Conservation (phyloP, 805 yeast species). For the Ogataea thermomethanolica region DNA sequence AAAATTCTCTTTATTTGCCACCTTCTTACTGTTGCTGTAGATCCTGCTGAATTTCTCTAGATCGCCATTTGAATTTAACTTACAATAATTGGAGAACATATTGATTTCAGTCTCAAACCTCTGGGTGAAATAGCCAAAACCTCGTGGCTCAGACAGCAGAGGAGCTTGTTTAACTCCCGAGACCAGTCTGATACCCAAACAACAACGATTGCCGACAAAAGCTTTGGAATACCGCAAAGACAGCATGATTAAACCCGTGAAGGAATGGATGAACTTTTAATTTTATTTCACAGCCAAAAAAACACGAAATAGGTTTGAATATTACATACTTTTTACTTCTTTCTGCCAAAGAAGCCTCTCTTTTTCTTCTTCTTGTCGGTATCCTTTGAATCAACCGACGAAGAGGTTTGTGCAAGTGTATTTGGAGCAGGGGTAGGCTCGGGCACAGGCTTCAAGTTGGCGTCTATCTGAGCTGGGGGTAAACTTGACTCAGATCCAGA, state of each 20-base stretch:
- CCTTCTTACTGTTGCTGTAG: constrained; percentile 8
- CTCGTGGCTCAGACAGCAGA: constrained; percentile 17
- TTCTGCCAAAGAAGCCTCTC: constrained; percentile 74
- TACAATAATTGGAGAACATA: constrained; percentile 14
- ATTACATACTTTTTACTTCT: constrained; percentile 37
- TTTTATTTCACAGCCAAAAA: not conserved
- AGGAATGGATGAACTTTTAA: no score
- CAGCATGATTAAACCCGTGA: no score
- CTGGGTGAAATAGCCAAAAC: constrained; percentile 20
- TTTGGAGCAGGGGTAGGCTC: constrained; percentile 34
- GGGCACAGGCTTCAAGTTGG: constrained; percentile 22
- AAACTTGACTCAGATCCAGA: constrained; percentile 11
- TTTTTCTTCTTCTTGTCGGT: constrained; percentile 46
- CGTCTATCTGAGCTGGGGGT: constrained; percentile 10
- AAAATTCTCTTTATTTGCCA: constrained; percentile 10
- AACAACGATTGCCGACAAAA: no score
- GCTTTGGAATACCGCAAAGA: no score
- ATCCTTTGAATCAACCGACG: constrained; percentile 24
- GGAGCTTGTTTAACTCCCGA: not conserved
- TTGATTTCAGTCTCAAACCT: constrained; percentile 21
- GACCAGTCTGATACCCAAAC: no score
- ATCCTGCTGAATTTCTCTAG: constrained; percentile 15
- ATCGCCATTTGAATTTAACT: constrained; percentile 9
- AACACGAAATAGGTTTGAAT: constrained; percentile 6
- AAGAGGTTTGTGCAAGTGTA: constrained; percentile 54